These are phyloP conservation scores for Bondarzewia mesenterica DNA, from an alignment of 1,284 basidiomycete species.

Conservation along the genomic window DNA sequence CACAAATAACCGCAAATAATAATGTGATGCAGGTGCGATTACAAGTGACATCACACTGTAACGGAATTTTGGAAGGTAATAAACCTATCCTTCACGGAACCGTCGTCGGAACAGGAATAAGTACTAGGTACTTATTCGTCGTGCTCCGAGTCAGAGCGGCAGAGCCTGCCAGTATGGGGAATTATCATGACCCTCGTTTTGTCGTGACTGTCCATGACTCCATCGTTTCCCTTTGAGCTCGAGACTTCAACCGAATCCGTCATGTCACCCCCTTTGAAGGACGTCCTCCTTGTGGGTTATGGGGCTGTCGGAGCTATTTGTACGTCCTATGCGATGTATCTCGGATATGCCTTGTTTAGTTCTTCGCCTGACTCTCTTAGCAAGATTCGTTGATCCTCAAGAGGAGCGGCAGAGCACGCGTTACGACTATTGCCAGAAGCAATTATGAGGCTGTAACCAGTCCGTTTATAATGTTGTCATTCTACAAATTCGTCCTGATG, in stretches of 20 bases:
- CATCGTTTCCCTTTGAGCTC: background rate
- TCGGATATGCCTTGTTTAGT: background rate
- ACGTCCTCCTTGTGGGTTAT: conserved; percentile 48
- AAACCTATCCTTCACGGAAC: no score
- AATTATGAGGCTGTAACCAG: conserved; percentile 57
- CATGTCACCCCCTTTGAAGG: conserved; percentile 22
- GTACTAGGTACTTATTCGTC: no score
- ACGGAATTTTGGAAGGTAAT: no score
- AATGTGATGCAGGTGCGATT: no score
- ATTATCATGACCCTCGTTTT: background rate
- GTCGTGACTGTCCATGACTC: background rate
- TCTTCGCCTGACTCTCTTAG: background rate
- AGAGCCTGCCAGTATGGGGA: no score
- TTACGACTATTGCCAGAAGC: conserved; percentile 69
- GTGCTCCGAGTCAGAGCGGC: no score
- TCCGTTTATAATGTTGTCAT: conserved; percentile 16
- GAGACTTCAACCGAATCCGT: background rate
- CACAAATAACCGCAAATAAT: no score
- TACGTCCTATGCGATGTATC: conserved; percentile 18
- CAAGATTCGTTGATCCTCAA: conserved; percentile 59
- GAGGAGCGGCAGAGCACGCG: conserved; percentile 50
- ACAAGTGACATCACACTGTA: no score
- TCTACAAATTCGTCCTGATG: background rate
- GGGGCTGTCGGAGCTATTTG: conserved; percentile 53
- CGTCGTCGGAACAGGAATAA: no score